Evolutionary conservation across 768 basidiomycete species (phyloP).

Genomic region (Chalciporus piperatus): DNA sequence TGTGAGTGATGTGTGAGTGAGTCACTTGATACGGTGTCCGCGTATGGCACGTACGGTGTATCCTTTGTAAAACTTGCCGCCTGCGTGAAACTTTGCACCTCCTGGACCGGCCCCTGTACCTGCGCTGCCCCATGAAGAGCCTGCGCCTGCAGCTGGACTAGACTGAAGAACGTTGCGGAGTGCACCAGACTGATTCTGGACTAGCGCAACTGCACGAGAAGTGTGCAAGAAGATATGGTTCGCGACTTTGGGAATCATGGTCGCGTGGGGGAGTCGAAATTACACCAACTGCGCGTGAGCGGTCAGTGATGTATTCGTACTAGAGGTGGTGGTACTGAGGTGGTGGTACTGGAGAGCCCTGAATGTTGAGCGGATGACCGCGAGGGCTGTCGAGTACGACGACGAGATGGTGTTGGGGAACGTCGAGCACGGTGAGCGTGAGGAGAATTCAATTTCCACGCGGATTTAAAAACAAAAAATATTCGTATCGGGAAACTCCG

Average conservation of each 20-base stretch:
- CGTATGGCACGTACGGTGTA: conserved; percentile 52
- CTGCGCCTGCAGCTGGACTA: conserved; percentile 42
- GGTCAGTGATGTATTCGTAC: no score
- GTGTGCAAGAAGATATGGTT: conserved; percentile 76
- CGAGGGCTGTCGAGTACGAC: conserved; percentile 1
- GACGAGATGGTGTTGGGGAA: not conserved
- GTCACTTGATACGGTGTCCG: not conserved
- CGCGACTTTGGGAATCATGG: conserved; percentile 82
- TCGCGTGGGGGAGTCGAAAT: conserved; percentile 1
- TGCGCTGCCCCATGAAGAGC: conserved; percentile 52
- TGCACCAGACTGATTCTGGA: conserved; percentile 67
- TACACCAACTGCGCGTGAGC: not conserved
- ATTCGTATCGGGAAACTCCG: conserved; percentile 21
- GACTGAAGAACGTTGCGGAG: conserved; percentile 76
- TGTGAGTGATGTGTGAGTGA: conserved; percentile 27
- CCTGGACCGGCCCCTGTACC: conserved; percentile 59
- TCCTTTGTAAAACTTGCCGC: conserved; percentile 66
- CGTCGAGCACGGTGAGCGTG: not conserved
- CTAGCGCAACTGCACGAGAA: conserved; percentile 70
- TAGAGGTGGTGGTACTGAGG: not conserved
- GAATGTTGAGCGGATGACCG: conserved; percentile 3
- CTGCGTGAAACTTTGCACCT: conserved; percentile 68
- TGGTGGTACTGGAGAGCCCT: conserved; percentile 1
- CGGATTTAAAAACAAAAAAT: conserved; percentile 17
- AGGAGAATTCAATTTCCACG: not conserved